Evolutionary conservation across 352 stramenopile genomes (phyloP), one percentile per base, ranked within the genome.

Genomic region (Phytophthora multivora): DNA sequence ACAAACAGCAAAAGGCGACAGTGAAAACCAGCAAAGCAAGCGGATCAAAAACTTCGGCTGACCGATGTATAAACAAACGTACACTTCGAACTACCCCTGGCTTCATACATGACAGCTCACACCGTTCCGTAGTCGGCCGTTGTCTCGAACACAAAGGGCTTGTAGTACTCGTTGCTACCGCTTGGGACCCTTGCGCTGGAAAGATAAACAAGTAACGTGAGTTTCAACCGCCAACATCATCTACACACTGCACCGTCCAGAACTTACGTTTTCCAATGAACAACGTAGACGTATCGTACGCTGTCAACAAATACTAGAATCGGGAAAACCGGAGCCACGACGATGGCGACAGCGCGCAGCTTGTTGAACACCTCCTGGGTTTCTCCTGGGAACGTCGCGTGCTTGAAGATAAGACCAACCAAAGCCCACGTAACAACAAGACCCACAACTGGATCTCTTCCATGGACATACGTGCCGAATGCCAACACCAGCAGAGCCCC

Each of bases 121-220:
- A 86, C 76, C 5, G 76, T 86, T 25, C 76, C 76, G 54, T 86
- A 86, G 52, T 86, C 76, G 0, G 76, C 61, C 8, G 64, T 71
- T 0, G 73, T 86, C 61, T 86, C 70, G 41, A 81, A 86, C 26
- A 66, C 66, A 51, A 79, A 73, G 19, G 68, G 39, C 53, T 86
- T 86, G 62, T 69, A 80, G 67, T 71, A 80, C 21, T 75, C 73
- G 40, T 79, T 67, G 47, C 68, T 79, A 35, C 48, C 41, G 41
- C 53, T 53, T 39, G 56, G 43, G 43, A 58, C 28, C 46, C 63
- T 69, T 31, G 48, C 12, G 35, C 41, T 62, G 42, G 25, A 42
- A 13, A 3, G 47, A 45, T 18, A 60, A 50, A 55, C 1, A 60
- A 15, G 49, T 33, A 63, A 57, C 11, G 28, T 68, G 3, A 51